Conservation (phyloP, 2,329 filamentous ascomycete genomes). For the Trichothecium roseum region DNA sequence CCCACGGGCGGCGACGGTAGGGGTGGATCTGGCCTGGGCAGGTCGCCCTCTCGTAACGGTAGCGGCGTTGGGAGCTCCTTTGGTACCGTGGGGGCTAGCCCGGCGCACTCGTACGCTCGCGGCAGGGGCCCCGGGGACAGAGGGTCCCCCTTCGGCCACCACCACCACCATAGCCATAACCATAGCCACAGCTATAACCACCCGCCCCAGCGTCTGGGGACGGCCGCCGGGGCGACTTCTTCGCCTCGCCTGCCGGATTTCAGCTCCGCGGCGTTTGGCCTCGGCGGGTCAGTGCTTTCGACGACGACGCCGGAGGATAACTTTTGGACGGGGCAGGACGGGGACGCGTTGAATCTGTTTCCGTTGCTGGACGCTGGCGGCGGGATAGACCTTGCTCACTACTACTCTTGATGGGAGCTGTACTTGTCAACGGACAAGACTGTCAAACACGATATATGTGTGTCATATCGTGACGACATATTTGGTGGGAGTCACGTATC, state of each 20-base stretch:
- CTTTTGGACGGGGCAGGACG: constrained; percentile 28
- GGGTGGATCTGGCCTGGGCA: background rate
- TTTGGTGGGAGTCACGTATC: too few relatives aligned
- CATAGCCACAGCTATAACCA: too few relatives aligned
- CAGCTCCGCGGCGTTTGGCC: constrained; percentile 25
- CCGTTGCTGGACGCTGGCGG: constrained; percentile 39
- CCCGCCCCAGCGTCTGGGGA: too few relatives aligned
- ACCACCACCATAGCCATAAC: too few relatives aligned
- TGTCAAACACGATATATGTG: too few relatives aligned
- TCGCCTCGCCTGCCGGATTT: constrained; percentile 24
- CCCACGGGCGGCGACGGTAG: constrained; percentile 16
- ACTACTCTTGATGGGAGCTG: constrained; percentile 9
- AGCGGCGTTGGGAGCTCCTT: constrained; percentile 3
- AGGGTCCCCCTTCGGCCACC: too few relatives aligned
- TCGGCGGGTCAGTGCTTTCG: constrained; percentile 25
- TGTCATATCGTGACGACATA: too few relatives aligned
- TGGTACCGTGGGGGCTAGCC: constrained; percentile 2
- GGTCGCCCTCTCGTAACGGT: constrained; percentile 4
- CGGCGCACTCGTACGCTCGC: too few relatives aligned
- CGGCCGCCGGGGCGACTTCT: constrained; percentile 11
- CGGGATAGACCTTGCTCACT: constrained; percentile 39
- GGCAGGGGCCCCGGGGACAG: too few relatives aligned
- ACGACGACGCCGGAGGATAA: constrained; percentile 26
- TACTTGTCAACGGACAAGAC: too few relatives aligned
- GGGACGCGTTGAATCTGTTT: constrained; percentile 38